Evolutionary conservation across 129 eudicot genomes (phyloP).

Genomic region (Logfia minima): DNA sequence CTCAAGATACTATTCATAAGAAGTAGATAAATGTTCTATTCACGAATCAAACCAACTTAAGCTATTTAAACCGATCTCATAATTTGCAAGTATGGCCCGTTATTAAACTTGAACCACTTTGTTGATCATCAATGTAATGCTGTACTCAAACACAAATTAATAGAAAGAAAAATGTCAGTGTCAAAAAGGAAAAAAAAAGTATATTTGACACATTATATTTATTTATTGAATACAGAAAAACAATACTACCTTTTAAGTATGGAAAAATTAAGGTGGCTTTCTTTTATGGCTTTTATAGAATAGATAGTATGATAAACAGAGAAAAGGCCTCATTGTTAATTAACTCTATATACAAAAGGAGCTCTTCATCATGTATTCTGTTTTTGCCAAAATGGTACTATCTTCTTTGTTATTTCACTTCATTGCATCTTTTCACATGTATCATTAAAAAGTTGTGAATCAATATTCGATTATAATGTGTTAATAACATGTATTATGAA

Average conservation of each 20-base stretch:
- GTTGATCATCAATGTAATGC: no score
- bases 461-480: background rate
- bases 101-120: no score
- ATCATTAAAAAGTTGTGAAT: background rate
- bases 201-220: slow-evolving; percentile 1
- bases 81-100: background rate
- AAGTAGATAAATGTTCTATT: background rate
- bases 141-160: background rate
- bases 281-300: slow-evolving; percentile 29
- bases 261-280: slow-evolving; percentile 27
- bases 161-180: slow-evolving; percentile 1
- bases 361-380: slow-evolving; percentile 17
- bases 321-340: slow-evolving; percentile 5
- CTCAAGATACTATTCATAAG: no score
- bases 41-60: background rate
- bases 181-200: background rate
- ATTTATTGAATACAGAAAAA: slow-evolving; percentile 17
- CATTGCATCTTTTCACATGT: slow-evolving; percentile 29
- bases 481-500: background rate
- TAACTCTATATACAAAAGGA: slow-evolving; percentile 16
- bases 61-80: background rate
- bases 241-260: slow-evolving; percentile 16
- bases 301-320: slow-evolving; percentile 20
- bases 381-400: slow-evolving; percentile 23
- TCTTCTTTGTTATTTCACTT: background rate